Evolutionary conservation across 2,329 filamentous ascomycete genomes (phyloP).

Genomic region (Rutstroemia sp.): DNA sequence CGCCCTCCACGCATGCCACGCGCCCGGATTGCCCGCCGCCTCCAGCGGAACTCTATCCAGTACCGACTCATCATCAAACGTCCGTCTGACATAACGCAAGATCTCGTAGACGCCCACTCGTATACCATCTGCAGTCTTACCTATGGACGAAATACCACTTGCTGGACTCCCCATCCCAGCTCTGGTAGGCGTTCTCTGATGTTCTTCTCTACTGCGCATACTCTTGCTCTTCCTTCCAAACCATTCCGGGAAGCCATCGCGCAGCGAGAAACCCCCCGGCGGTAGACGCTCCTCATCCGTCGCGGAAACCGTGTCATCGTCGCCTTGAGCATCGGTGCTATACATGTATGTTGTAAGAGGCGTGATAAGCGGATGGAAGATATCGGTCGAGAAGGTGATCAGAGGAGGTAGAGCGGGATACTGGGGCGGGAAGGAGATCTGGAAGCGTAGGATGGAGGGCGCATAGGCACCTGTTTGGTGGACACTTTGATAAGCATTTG

Average conservation of each 20-base stretch:
- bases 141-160: conserved; percentile 1
- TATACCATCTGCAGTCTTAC: conserved; percentile 5
- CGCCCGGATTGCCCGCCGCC: conserved; percentile 80
- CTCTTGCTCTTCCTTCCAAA: conserved; percentile 51
- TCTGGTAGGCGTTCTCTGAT: conserved; percentile 21
- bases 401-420: conserved; percentile 77
- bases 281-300: conserved; percentile 76
- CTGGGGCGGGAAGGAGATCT: conserved; percentile 74
- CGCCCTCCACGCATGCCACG: conserved; percentile 88
- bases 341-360: conserved; percentile 94
- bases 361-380: conserved; percentile 90
- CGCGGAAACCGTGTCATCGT: conserved; percentile 69
- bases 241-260: conserved; percentile 88
- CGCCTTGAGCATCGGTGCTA: conserved; percentile 65
- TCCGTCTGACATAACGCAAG: conserved; percentile 71
- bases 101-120: conserved; percentile 53
- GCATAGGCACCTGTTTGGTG: conserved; percentile 69
- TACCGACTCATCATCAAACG: conserved; percentile 71
- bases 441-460: conserved; percentile 79
- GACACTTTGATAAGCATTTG: not conserved
- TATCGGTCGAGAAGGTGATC: conserved; percentile 82
- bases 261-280: conserved; percentile 82
- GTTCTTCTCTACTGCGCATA: conserved; percentile 2
- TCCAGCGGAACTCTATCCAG: conserved; percentile 74
- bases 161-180: conserved; percentile 13